Percentiles rank a stretch among this genome's conserved stretches.
These are phyloP conservation scores for Fomitopsis betulina DNA, from an alignment of 1,284 basidiomycete genomes.

Conservation along the genomic window DNA sequence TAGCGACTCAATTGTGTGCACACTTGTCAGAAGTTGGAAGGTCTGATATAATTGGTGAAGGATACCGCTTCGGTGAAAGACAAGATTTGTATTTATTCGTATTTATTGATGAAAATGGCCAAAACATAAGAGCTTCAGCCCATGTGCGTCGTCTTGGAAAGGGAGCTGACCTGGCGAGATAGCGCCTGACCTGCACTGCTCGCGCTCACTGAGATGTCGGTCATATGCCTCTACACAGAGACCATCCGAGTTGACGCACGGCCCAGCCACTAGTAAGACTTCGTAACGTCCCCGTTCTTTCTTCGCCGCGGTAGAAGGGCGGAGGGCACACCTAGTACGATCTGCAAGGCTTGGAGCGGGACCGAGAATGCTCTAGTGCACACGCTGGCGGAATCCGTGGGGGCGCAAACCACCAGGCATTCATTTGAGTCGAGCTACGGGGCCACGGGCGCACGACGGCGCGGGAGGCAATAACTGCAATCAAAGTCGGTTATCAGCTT, in stretches of 20 bases:
- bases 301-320: neutral
- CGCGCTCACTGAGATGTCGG: neutral
- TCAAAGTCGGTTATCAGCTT: conserved; percentile 1
- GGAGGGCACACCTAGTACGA: neutral
- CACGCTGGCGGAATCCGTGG: neutral
- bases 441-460: neutral
- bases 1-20: neutral
- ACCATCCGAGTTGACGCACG: neutral
- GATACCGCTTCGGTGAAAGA: neutral
- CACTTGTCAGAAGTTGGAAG: neutral
- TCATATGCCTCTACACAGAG: neutral
- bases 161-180: neutral
- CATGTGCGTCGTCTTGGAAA: neutral
- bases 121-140: neutral
- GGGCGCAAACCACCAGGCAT: neutral
- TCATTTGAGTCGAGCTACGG: neutral
- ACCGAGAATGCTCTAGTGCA: neutral
- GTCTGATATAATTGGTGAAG: neutral
- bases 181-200: neutral
- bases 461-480: neutral
- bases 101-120: neutral
- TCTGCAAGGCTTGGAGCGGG: neutral
- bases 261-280: neutral
- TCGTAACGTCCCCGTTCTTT: neutral
- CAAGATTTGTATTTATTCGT: neutral